Evolutionary conservation across 2,329 filamentous ascomycete species (phyloP).

Genomic region (Apiospora marii): DNA sequence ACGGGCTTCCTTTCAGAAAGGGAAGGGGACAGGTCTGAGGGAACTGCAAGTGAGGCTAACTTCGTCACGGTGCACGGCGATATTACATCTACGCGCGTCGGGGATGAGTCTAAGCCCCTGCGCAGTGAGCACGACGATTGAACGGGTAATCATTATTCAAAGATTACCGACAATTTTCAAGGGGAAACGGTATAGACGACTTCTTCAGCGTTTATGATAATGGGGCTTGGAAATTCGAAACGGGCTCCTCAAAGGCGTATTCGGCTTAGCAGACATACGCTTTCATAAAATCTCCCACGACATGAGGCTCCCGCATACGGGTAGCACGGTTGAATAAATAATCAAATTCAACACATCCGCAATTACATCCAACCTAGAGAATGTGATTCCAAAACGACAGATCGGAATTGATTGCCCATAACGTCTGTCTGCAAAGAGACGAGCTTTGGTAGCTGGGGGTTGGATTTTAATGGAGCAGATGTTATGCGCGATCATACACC

Average conservation of each 20-base stretch:
- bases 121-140: constrained; percentile 30
- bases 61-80: constrained; percentile 52
- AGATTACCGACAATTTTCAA: not conserved
- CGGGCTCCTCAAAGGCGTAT: not conserved
- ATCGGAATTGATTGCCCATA: not conserved
- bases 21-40: constrained; percentile 46
- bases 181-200: not conserved
- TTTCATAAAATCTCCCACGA: not conserved
- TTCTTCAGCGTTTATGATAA: not conserved
- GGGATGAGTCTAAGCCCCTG: constrained; percentile 33
- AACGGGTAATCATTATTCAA: not conserved
- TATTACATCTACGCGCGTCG: constrained; percentile 40
- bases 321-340: constrained; percentile 8
- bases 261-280: not conserved
- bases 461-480: too few relatives aligned
- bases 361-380: not conserved
- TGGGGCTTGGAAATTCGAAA: not conserved
- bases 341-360: not conserved
- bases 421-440: not conserved
- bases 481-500: not conserved
- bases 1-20: constrained; percentile 51
- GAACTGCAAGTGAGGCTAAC: constrained; percentile 45
- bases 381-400: not conserved
- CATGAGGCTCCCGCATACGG: not conserved
- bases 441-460: too few relatives aligned